Percentiles rank a stretch among this genome's conserved stretches.
Evolutionary conservation across 2,329 filamentous ascomycete species (phyloP).

Genomic region (Cytospora schulzeri): DNA sequence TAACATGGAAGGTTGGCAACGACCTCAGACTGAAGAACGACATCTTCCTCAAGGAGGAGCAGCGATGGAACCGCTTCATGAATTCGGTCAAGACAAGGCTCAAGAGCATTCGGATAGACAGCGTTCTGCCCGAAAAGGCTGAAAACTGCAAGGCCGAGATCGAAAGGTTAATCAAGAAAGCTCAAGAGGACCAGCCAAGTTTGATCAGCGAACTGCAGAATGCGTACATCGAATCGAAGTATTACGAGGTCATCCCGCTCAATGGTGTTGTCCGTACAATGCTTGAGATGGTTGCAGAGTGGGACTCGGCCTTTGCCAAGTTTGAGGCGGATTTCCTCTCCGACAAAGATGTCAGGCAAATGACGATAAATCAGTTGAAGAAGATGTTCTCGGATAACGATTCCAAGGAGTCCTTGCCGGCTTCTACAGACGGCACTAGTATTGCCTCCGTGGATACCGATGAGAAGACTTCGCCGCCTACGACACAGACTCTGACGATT

Average conservation of each 20-base stretch:
- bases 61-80: constrained; percentile 85
- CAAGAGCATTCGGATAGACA: constrained; percentile 87
- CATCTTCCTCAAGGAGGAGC: constrained; percentile 78
- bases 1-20: constrained; percentile 98
- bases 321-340: constrained; percentile 95
- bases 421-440: constrained; percentile 45
- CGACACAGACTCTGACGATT: constrained; percentile 33
- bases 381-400: constrained; percentile 94
- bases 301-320: constrained; percentile 86
- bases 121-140: constrained; percentile 82
- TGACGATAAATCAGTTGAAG: constrained; percentile 89
- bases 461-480: constrained; percentile 48
- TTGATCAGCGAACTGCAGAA: constrained; percentile 80
- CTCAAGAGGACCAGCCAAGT: constrained; percentile 77
- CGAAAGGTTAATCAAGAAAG: constrained; percentile 74
- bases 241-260: constrained; percentile 94
- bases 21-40: constrained; percentile 93
- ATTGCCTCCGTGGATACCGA: constrained; percentile 44
- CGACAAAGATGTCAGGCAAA: constrained; percentile 90
- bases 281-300: constrained; percentile 89
- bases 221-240: constrained; percentile 89
- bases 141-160: constrained; percentile 82
- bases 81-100: constrained; percentile 80
- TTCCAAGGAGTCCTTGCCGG: constrained; percentile 72
- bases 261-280: constrained; percentile 87